Conservation (phyloP, 1,284 basidiomycete genomes). For the Stereum hirsutum region DNA sequence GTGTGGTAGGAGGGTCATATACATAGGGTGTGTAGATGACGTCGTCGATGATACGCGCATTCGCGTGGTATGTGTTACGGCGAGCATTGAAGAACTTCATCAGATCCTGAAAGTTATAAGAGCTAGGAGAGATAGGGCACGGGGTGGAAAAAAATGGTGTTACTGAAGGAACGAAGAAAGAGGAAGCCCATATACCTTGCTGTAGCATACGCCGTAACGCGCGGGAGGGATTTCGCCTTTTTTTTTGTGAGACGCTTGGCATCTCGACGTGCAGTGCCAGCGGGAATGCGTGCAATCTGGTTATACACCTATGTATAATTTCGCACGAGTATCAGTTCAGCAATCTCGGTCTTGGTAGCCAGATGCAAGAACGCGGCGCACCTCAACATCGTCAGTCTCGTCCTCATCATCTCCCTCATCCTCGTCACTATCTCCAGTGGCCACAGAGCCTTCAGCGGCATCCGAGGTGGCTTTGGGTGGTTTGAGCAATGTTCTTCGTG, state of each 20-base stretch:
- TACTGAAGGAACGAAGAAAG: not conserved
- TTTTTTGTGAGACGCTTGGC: constrained; percentile 86
- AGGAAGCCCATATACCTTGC: constrained; percentile 53
- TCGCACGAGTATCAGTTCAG: not conserved
- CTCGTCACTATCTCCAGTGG: constrained; percentile 59
- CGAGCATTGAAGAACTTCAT: constrained; percentile 85
- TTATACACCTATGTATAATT: constrained; percentile 81
- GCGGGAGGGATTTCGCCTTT: constrained; percentile 88
- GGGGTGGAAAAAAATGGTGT: not conserved
- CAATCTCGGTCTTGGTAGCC: not conserved
- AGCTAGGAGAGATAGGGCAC: constrained; percentile 29
- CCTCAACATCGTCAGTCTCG: constrained; percentile 54
- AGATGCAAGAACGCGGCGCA: constrained; percentile 21
- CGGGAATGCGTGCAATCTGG: constrained; percentile 87
- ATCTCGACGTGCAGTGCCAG: constrained; percentile 88
- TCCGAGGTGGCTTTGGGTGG: constrained; percentile 16
- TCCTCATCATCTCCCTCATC: constrained; percentile 71
- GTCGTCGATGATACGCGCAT: constrained; percentile 73
- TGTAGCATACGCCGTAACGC: constrained; percentile 93
- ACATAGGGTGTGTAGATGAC: constrained; percentile 80
- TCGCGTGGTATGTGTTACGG: constrained; percentile 74
- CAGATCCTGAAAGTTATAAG: constrained; percentile 82
- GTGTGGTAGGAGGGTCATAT: constrained; percentile 41
- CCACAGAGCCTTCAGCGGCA: constrained; percentile 33
- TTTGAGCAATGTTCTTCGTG: constrained; percentile 14